These are phyloP conservation scores for Setaria viridis DNA, from an alignment of 202 grass and related monocot species.

Conservation along the genomic window DNA sequence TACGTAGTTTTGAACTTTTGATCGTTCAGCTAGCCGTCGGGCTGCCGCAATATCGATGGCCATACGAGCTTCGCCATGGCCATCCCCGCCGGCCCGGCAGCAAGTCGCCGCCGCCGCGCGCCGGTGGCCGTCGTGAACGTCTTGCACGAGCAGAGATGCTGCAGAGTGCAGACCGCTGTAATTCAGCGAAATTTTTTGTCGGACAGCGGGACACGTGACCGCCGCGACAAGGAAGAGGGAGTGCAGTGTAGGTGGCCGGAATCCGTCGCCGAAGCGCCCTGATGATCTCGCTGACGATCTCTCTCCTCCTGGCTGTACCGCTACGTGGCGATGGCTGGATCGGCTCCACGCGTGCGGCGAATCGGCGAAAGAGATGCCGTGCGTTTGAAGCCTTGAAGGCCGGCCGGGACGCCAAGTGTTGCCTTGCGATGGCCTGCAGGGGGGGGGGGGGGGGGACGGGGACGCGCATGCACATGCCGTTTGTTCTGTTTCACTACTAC, in stretches of 20 bases:
- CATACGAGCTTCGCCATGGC: background rate
- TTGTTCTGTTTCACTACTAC: background rate
- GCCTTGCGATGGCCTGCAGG: background rate
- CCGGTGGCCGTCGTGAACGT: background rate
- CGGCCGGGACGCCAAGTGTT: background rate
- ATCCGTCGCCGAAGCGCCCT: background rate
- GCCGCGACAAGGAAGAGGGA: background rate
- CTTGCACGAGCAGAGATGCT: constrained; percentile 17
- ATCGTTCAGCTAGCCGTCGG: too few species aligned
- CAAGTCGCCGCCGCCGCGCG: too few species aligned
- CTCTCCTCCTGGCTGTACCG: background rate
- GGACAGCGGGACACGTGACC: background rate
- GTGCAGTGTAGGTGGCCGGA: constrained; percentile 10
- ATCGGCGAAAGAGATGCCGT: background rate
- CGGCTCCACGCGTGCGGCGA: background rate
- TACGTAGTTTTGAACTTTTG: background rate
- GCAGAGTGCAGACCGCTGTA: background rate
- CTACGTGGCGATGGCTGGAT: background rate
- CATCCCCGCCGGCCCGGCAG: too few species aligned
- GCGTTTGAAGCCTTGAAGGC: background rate
- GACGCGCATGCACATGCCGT: too few species aligned
- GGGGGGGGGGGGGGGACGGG: too few species aligned
- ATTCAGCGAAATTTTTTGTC: background rate
- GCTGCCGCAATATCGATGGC: background rate
- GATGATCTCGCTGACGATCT: background rate